phyloP scores from a whole-genome alignment of 2,329 filamentous ascomycete genomes.

The Metarhizium rileyi region DNA sequence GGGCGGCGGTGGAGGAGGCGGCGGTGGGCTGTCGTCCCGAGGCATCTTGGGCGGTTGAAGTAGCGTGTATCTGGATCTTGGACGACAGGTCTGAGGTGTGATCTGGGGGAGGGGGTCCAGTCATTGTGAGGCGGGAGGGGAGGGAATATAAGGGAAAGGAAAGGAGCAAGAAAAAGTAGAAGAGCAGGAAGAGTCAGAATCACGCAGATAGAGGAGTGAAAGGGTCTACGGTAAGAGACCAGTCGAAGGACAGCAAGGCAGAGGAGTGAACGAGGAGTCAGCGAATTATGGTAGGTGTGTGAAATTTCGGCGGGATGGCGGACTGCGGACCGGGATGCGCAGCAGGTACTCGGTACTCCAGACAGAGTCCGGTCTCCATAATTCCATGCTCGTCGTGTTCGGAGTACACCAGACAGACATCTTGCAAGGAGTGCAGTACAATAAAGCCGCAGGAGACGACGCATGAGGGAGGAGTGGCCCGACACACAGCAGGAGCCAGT shows the following conservation, averaged over 20 bases:
- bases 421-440: no score
- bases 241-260: slow-evolving; percentile 2
- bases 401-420: no score
- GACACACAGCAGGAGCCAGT: not conserved
- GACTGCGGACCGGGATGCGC: not conserved
- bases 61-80: slow-evolving; percentile 16
- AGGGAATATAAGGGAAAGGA: slow-evolving; percentile 15
- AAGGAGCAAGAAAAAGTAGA: slow-evolving; percentile 16
- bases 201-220: slow-evolving; percentile 8
- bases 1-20: slow-evolving; percentile 50
- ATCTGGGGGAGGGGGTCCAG: slow-evolving; percentile 17
- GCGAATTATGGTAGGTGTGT: slow-evolving; percentile 14
- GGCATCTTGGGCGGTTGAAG: slow-evolving; percentile 40
- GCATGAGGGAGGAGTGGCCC: not conserved
- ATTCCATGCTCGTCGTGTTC: no score
- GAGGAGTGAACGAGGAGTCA: slow-evolving; percentile 15
- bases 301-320: slow-evolving; percentile 2
- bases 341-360: not conserved
- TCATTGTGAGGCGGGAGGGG: slow-evolving; percentile 25
- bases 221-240: no score
- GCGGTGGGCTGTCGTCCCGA: slow-evolving; percentile 53
- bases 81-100: slow-evolving; percentile 11
- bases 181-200: slow-evolving; percentile 19
- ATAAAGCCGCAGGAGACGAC: not conserved
- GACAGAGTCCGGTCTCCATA: no score